These are phyloP conservation scores for Leishmania lainsoni DNA, from an alignment of 208 protist species.

Conservation along the genomic window DNA sequence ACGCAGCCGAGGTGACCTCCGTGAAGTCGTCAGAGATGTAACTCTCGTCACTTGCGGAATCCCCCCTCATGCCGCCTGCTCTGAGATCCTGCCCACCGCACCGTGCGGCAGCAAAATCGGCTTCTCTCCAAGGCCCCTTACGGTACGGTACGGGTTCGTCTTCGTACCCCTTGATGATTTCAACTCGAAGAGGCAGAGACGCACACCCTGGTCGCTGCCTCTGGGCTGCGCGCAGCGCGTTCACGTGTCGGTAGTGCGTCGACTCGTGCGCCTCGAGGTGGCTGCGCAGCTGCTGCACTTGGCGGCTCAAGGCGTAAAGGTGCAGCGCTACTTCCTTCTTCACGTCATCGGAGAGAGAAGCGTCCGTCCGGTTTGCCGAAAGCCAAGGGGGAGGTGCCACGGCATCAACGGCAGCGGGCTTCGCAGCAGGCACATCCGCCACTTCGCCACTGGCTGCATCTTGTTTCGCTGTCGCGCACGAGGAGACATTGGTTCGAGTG, in stretches of 20 bases:
- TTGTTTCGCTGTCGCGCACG: not conserved
- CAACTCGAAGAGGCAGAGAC: constrained; percentile 32
- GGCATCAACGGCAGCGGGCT: not conserved
- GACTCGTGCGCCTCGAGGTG: constrained; percentile 37
- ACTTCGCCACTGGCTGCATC: not conserved
- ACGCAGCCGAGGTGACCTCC: not conserved
- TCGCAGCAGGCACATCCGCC: not conserved
- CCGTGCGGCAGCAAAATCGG: constrained; percentile 13
- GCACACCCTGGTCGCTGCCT: not conserved
- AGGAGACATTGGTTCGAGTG: not conserved
- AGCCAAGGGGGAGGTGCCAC: not conserved
- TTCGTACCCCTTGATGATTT: constrained; percentile 64
- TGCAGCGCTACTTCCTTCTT: constrained; percentile 61
- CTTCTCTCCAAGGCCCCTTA: constrained; percentile 49
- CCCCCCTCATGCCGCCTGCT: not conserved
- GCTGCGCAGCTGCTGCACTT: constrained; percentile 42
- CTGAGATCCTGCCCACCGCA: not conserved
- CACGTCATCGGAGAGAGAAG: constrained; percentile 27
- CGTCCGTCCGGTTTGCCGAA: not conserved
- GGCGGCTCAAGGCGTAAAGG: constrained; percentile 55
- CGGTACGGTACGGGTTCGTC: constrained; percentile 55
- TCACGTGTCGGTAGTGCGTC: constrained; percentile 20
- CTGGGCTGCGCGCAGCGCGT: constrained; percentile 2
- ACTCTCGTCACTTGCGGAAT: not conserved
- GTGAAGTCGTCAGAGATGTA: constrained; percentile 28